Percentiles rank a stretch among this genome's conserved stretches.
Evolutionary conservation across 176 grass and related monocot genomes (phyloP).

Genomic region (Oryza glaberrima): DNA sequence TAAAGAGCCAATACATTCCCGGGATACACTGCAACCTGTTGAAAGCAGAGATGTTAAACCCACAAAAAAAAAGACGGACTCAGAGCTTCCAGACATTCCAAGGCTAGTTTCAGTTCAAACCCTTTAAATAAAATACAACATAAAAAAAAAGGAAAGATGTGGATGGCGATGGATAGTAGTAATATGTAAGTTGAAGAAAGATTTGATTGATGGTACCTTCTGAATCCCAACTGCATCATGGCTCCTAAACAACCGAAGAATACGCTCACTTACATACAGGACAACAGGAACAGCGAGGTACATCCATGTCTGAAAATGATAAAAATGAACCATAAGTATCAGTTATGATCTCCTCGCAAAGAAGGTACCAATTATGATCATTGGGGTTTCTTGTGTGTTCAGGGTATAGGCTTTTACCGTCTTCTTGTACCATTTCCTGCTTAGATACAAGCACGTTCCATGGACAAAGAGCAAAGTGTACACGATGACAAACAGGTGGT

Average conservation of each 20-base stretch:
- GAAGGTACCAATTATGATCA: neutral
- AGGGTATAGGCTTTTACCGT: constrained; percentile 54
- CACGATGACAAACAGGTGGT: constrained; percentile 88
- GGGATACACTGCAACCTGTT: constrained; percentile 82
- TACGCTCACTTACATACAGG: constrained; percentile 71
- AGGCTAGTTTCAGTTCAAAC: neutral
- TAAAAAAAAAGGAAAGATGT: neutral
- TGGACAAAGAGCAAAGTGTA: constrained; percentile 81
- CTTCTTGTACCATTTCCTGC: constrained; percentile 92
- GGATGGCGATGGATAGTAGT: neutral
- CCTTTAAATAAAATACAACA: neutral
- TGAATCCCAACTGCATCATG: constrained; percentile 77
- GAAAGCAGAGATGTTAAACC: constrained; percentile 19
- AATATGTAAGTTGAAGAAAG: constrained; percentile 17
- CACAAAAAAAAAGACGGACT: neutral
- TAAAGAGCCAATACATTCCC: constrained; percentile 87
- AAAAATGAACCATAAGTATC: constrained; percentile 16
- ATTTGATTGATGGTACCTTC: constrained; percentile 57
- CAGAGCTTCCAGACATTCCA: neutral
- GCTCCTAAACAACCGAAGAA: constrained; percentile 77
- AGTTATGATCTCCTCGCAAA: neutral
- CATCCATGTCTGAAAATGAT: constrained; percentile 84
- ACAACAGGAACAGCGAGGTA: constrained; percentile 83
- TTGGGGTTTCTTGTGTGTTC: neutral
- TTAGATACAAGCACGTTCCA: constrained; percentile 71